These are phyloP conservation scores for Fusarium dlaminii DNA, from an alignment of 2,329 filamentous ascomycete genomes.

Conservation along the genomic window DNA sequence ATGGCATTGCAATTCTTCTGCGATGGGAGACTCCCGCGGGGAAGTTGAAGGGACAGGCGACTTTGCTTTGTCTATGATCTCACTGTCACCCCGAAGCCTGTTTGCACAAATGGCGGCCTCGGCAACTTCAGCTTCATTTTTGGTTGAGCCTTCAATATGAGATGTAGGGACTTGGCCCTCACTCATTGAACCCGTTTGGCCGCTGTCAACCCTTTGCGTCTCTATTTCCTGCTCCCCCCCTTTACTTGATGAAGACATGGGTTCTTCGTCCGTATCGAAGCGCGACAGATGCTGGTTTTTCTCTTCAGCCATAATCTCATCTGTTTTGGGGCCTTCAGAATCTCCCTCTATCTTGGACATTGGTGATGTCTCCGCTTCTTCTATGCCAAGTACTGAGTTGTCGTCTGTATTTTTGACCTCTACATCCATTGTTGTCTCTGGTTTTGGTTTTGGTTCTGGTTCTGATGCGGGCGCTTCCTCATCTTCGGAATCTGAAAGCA, in stretches of 20 bases:
- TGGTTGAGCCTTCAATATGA: background rate
- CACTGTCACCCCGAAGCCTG: background rate
- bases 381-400: background rate
- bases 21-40: background rate
- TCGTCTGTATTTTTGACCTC: background rate
- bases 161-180: background rate
- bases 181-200: background rate
- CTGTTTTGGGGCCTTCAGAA: background rate
- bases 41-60: background rate
- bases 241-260: background rate
- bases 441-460: background rate
- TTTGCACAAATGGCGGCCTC: background rate
- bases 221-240: background rate
- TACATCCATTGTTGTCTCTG: background rate
- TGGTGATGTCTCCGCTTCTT: background rate
- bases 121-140: constrained; percentile 4
- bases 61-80: constrained; percentile 2
- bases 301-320: constrained; percentile 1
- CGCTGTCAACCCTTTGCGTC: background rate
- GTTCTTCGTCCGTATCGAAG: background rate
- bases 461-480: constrained; percentile 46
- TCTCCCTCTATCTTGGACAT: background rate
- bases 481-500: constrained; percentile 59
- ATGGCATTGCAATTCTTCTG: background rate
- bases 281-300: background rate